A percentile compares a stretch with the other conserved stretches of the same genome.
Conservation (phyloP, 139 green algal genomes). For the Coelastrella sp. region DNA sequence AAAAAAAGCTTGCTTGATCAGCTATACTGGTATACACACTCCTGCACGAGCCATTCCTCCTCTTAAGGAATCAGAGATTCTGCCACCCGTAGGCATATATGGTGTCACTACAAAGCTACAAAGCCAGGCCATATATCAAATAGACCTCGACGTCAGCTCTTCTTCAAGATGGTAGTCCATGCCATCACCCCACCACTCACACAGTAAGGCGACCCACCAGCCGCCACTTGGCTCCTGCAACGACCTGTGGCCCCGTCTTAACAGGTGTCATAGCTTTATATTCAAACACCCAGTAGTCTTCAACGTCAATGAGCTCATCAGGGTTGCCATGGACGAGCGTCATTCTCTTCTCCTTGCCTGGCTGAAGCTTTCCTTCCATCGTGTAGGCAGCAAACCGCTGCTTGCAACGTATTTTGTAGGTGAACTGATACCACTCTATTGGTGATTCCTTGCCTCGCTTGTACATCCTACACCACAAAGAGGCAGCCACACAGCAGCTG, state of each 20-base stretch:
- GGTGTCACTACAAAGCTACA: too few relatives aligned
- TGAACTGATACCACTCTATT: conserved; percentile 46
- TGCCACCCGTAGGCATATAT: too few relatives aligned
- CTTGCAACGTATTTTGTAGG: conserved; percentile 37
- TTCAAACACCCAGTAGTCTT: conserved; percentile 68
- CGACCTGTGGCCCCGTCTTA: not conserved
- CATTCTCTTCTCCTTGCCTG: not conserved
- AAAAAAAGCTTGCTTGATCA: too few relatives aligned
- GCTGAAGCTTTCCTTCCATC: not conserved
- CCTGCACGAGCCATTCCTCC: too few relatives aligned
- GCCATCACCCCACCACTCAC: not conserved
- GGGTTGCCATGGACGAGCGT: conserved; percentile 55
- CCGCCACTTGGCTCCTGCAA: conserved; percentile 16
- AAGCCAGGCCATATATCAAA: too few relatives aligned
- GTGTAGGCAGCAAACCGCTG: conserved; percentile 58
- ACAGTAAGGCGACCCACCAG: not conserved
- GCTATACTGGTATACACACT: too few relatives aligned
- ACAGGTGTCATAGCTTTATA: conserved; percentile 14
- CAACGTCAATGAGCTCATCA: conserved; percentile 51
- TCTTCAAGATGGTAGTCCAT: too few relatives aligned
- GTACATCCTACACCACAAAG: not conserved
- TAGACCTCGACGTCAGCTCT: too few relatives aligned
- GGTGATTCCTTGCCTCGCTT: conserved; percentile 5
- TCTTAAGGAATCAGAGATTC: too few relatives aligned
- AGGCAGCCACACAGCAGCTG: too few relatives aligned